A percentile compares a stretch with the other conserved stretches of the same genome.
phyloP scores from a whole-genome alignment of 495 filamentous ascomycete genomes.

The Podospora australis region DNA sequence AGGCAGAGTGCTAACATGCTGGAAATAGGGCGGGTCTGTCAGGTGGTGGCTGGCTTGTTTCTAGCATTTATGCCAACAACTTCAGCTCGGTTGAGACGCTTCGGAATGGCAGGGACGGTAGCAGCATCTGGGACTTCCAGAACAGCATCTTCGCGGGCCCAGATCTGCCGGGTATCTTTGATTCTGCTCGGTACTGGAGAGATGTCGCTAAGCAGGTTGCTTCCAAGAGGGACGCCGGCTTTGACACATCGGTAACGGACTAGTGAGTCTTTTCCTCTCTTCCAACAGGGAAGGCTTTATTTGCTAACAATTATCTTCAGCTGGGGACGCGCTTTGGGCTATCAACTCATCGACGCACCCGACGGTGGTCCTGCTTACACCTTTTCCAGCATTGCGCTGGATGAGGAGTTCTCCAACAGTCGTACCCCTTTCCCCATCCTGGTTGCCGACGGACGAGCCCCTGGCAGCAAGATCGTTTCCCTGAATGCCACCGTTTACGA shows the following conservation, averaged over 20 bases:
- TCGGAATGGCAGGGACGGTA: conserved; percentile 48
- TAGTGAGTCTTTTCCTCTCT: conserved; percentile 30
- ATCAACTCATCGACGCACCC: conserved; percentile 73
- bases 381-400: conserved; percentile 76
- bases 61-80: conserved; percentile 83
- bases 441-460: conserved; percentile 67
- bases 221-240: conserved; percentile 64
- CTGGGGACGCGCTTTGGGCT: conserved; percentile 74
- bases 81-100: conserved; percentile 67
- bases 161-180: conserved; percentile 29
- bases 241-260: conserved; percentile 74
- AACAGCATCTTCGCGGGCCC: conserved; percentile 63
- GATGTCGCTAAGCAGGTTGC: conserved; percentile 56
- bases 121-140: conserved; percentile 66
- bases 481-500: conserved; percentile 78
- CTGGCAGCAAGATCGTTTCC: conserved; percentile 56
- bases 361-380: conserved; percentile 76
- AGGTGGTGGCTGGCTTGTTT: conserved; percentile 84
- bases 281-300: no score
- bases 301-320: background rate
- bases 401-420: conserved; percentile 60
- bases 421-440: conserved; percentile 76
- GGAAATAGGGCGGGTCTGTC: conserved; percentile 57
- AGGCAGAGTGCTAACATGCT: conserved; percentile 2
- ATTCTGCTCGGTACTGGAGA: conserved; percentile 58